phyloP scores from a whole-genome alignment of 768 basidiomycete species.

The Pulveroboletus ravenelii region DNA sequence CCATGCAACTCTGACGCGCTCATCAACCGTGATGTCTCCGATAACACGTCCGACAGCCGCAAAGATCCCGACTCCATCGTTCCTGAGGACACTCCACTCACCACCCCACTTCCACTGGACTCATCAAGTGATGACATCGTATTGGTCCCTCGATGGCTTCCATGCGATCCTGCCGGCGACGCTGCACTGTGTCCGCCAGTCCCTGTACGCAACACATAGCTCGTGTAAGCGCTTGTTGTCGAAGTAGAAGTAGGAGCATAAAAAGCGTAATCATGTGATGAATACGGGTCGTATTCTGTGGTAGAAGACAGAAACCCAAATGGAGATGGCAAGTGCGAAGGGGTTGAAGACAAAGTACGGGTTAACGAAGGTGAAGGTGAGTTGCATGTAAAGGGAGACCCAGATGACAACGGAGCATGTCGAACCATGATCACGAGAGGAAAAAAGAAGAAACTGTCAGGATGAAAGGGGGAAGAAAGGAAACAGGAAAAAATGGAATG shows the following conservation, averaged over 20 bases:
- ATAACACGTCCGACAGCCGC: background rate
- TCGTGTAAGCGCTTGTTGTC: conserved; percentile 8
- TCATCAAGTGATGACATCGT: conserved; percentile 21
- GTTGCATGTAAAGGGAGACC: background rate
- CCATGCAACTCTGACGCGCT: background rate
- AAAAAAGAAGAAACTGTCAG: background rate
- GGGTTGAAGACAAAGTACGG: background rate
- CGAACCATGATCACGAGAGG: conserved; percentile 4
- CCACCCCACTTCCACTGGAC: conserved; percentile 5
- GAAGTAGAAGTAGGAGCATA: background rate
- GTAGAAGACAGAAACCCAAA: background rate
- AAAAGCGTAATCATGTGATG: background rate
- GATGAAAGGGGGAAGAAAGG: background rate
- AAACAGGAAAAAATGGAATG: background rate
- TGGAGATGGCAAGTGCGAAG: background rate
- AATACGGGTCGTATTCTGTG: background rate
- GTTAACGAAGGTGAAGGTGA: conserved; percentile 1
- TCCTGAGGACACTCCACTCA: conserved; percentile 13
- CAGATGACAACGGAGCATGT: background rate
- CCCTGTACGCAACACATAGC: conserved; percentile 9
- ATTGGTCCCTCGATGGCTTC: conserved; percentile 18
- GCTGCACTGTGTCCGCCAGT: conserved; percentile 10
- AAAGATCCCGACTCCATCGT: conserved; percentile 12
- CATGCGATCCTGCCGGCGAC: conserved; percentile 24
- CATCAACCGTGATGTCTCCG: background rate